Conservation (phyloP, 2,329 filamentous ascomycete genomes). For the Whalleya microplaca region DNA sequence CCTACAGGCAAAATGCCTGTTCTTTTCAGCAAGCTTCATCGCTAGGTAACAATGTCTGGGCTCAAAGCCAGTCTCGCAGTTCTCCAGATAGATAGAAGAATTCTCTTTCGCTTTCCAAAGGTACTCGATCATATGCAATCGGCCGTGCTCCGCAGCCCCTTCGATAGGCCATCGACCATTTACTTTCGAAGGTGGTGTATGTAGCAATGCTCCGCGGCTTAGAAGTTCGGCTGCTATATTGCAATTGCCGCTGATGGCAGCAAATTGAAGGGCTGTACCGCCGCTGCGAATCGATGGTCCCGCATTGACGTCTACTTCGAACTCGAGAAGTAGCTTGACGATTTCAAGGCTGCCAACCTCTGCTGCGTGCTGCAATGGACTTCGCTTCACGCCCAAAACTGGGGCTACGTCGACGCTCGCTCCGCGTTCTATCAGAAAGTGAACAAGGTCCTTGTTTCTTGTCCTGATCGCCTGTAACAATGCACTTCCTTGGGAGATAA, state of each 20-base stretch:
- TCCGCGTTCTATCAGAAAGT: background rate
- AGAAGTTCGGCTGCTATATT: constrained; percentile 6
- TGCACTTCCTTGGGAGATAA: background rate
- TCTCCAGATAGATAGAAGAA: background rate
- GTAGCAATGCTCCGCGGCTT: background rate
- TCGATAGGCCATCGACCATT: constrained; percentile 8
- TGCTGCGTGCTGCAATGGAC: constrained; percentile 3
- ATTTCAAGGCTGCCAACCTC: constrained; percentile 4
- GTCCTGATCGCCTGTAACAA: background rate
- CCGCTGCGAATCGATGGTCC: background rate
- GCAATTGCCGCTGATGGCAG: constrained; percentile 10
- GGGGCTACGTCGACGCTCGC: background rate
- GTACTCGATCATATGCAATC: constrained; percentile 4
- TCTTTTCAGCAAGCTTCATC: constrained; percentile 5
- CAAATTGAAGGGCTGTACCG: constrained; percentile 12
- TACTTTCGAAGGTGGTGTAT: constrained; percentile 2
- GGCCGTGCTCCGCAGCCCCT: constrained; percentile 8
- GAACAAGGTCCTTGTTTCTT: background rate
- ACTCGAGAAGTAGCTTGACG: background rate
- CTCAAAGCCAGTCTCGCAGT: constrained; percentile 8
- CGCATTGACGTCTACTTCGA: constrained; percentile 1
- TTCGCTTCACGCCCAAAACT: background rate
- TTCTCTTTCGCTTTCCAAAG: constrained; percentile 7
- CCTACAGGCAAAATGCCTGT: constrained; percentile 1
- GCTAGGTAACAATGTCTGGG: constrained; percentile 4